These are phyloP conservation scores for Trichomonas vaginalis DNA, from an alignment of 208 protist genomes.

Conservation along the genomic window DNA sequence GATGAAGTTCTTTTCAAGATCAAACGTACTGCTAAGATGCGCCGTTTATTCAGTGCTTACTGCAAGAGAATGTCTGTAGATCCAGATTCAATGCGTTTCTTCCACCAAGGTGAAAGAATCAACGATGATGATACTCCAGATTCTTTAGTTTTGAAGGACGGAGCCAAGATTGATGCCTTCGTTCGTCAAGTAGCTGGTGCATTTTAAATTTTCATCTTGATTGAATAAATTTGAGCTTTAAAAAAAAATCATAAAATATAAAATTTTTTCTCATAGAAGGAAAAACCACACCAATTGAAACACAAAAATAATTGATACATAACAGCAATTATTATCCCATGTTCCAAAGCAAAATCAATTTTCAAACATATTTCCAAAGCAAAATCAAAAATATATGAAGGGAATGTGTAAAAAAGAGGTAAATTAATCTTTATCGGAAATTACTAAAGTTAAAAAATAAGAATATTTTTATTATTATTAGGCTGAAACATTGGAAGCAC, in stretches of 20 bases:
- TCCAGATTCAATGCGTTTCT: background rate
- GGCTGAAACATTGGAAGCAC: too few relatives aligned
- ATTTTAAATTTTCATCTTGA: background rate
- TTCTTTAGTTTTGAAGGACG: background rate
- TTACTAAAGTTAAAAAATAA: too few relatives aligned
- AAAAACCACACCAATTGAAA: too few relatives aligned
- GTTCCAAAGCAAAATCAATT: too few relatives aligned
- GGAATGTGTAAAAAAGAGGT: too few relatives aligned
- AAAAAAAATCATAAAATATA: background rate
- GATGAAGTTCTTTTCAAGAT: slow-evolving; percentile 15
- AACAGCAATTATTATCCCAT: too few relatives aligned
- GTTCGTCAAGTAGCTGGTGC: background rate
- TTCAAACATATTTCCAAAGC: too few relatives aligned
- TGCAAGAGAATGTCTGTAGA: background rate
- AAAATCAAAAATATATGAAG: too few relatives aligned
- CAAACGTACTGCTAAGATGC: background rate
- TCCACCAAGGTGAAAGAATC: slow-evolving; percentile 9
- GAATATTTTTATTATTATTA: too few relatives aligned
- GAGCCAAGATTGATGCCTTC: background rate
- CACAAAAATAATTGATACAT: too few relatives aligned
- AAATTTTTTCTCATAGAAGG: too few relatives aligned
- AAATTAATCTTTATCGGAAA: too few relatives aligned
- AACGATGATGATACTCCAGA: slow-evolving; percentile 2
- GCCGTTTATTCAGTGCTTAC: background rate
- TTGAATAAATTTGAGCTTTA: background rate